Conservation (phyloP, 2,329 filamentous ascomycete genomes). For the Cryphonectria nitschkei region DNA sequence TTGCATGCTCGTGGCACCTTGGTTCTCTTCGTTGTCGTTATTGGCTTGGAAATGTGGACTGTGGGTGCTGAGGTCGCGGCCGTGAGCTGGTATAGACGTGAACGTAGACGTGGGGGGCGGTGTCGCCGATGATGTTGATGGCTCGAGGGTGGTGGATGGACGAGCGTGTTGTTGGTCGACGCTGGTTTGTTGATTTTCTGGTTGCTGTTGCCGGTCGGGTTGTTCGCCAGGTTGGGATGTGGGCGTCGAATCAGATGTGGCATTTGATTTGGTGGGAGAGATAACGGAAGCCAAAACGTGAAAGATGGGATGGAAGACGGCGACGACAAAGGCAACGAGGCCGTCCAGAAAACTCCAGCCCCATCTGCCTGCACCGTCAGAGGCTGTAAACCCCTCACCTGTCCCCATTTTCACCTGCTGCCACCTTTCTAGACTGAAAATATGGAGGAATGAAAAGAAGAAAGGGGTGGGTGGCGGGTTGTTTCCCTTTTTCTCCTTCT, state of each 20-base stretch:
- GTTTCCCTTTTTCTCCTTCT: neutral
- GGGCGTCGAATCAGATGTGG: slow-evolving; percentile 14
- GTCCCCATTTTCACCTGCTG: slow-evolving; percentile 22
- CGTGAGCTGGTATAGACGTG: slow-evolving; percentile 5
- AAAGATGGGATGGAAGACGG: slow-evolving; percentile 25
- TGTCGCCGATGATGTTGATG: neutral
- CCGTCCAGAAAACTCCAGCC: slow-evolving; percentile 22
- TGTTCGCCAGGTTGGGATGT: slow-evolving; percentile 6
- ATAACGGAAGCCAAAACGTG: slow-evolving; percentile 19
- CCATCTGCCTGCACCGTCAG: slow-evolving; percentile 24
- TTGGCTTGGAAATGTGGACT: neutral
- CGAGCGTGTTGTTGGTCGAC: neutral
- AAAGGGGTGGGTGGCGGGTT: no score
- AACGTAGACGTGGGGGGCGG: neutral
- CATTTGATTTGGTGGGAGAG: slow-evolving; percentile 17
- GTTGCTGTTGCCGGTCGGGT: neutral
- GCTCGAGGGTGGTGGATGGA: neutral
- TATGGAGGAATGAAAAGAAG: neutral
- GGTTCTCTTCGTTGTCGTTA: neutral
- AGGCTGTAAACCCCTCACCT: slow-evolving; percentile 13
- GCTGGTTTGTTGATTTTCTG: neutral
- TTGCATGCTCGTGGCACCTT: slow-evolving; percentile 5
- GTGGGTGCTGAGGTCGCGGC: neutral
- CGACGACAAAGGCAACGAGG: slow-evolving; percentile 27
- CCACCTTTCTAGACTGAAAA: neutral